phyloP scores from a whole-genome alignment of 768 basidiomycete species.

The Amanita polypyramis region DNA sequence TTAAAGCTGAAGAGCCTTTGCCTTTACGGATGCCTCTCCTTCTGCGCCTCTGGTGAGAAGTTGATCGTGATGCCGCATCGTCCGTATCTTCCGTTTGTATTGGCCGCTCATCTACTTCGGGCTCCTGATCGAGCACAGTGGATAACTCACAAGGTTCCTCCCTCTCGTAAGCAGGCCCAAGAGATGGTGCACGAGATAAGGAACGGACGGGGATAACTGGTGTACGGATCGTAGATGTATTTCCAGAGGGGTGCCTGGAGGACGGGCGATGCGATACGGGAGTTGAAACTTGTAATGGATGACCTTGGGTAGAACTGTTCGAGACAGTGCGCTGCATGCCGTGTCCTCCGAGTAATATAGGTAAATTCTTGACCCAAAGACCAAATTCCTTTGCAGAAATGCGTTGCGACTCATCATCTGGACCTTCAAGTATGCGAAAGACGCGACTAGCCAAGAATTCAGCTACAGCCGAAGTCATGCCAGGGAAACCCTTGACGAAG shows the following conservation, averaged over 20 bases:
- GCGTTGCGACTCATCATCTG: slow-evolving; percentile 53
- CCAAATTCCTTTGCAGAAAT: slow-evolving; percentile 81
- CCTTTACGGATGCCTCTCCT: slow-evolving; percentile 83
- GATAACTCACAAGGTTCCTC: slow-evolving; percentile 36
- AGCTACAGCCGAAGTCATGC: slow-evolving; percentile 80
- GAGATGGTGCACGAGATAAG: slow-evolving; percentile 54
- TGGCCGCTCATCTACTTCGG: slow-evolving; percentile 24
- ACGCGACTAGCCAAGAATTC: slow-evolving; percentile 78
- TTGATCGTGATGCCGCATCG: slow-evolving; percentile 38
- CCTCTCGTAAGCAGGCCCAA: slow-evolving; percentile 38
- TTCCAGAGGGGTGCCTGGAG: slow-evolving; percentile 49
- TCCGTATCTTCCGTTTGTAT: slow-evolving; percentile 16
- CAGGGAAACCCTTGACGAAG: slow-evolving; percentile 83
- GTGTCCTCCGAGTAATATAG: slow-evolving; percentile 50
- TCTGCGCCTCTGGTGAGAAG: slow-evolving; percentile 69
- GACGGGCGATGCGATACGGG: slow-evolving; percentile 64
- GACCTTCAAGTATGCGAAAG: slow-evolving; percentile 68
- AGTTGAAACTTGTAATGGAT: slow-evolving; percentile 49
- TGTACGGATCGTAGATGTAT: slow-evolving; percentile 34
- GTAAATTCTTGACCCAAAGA: slow-evolving; percentile 75
- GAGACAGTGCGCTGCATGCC: slow-evolving; percentile 51
- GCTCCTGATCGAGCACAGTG: slow-evolving; percentile 44
- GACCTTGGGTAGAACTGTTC: slow-evolving; percentile 51
- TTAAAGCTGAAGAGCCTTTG: slow-evolving; percentile 40
- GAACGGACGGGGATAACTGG: slow-evolving; percentile 44